Evolutionary conservation across 2,329 filamentous ascomycete genomes (phyloP), one percentile per base, ranked within the genome.

Genomic region (Talaromyces piceae): DNA sequence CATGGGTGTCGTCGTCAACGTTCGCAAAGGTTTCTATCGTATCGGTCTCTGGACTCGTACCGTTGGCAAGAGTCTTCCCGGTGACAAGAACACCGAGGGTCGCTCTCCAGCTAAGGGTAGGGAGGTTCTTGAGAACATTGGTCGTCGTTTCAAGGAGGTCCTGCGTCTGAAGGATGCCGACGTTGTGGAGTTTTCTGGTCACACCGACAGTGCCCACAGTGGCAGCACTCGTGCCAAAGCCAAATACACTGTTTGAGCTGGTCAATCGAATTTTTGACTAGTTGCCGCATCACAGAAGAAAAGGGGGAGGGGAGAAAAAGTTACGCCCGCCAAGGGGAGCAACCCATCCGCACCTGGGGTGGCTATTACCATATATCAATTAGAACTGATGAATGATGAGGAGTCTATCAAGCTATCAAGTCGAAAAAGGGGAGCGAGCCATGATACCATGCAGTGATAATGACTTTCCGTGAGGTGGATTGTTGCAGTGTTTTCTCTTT

Each of bases 1-100:
- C 70, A 97, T 97, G 93, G 93, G 93, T 58, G 94, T 98, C 28
- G 93, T 98, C 23, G 91, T 97, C 77, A 98, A 98, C 73, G 91
- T 98, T 54, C 87, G 93, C 72, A 96, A 95, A 78, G 91, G 87
- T 47, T 97, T 98, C 77, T 98, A 90, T 81, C 88, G 93, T 77
- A 87, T 98, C 61, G 91, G 91, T 67, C 83, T 97, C 61, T 98
- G 94, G 93, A 98, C 93, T 57, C 87, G 90, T 65, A 95, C 91
- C 53, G 89, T 89, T 50, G 91, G 91, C 67, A 91, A 91, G 77
- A 81, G 80, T 65, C 84, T 91, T 54, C 84, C 86, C 1, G 83
- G 82, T 54, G 86, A 88, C 59, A 86, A 87, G 53, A 84, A 81
- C 37, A 84, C 87, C 58, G 78, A 91, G 76, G 87, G 86, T 59